Evolutionary conservation across 768 basidiomycete genomes (phyloP), one percentile per base, ranked within the genome.

Genomic region (Suillus paluster): DNA sequence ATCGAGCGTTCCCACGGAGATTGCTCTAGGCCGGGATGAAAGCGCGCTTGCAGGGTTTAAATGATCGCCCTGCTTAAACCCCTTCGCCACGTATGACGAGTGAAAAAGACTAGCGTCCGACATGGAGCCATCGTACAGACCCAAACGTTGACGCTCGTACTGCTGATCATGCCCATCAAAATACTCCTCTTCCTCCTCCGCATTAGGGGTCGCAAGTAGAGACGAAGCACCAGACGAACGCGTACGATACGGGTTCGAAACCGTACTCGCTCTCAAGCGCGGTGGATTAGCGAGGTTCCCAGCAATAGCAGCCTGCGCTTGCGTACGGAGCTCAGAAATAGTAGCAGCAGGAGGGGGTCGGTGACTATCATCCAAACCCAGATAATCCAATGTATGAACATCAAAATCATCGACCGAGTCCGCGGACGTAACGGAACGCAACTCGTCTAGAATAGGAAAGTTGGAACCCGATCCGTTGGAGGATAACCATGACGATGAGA

Each of bases 341-440:
- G 94, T 95, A 12, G 94, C 94, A 6, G 94, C 92, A 3, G 89
- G 89, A n/a, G 91, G 86, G 56, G 85, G 86, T 57, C 89, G 84
- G 66, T 84, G 81, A 60, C 81, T 78, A 65, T 94, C 96, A 68
- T 95, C 97, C 68, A 99, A 83, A 48, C 97, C 97, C 55, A 99
- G 91, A 75, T 98, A 98, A 76, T 97, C 96, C 63, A 99, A 85
- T 30, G 97, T 98, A 71, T 95, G 94, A 49, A 95, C 92, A 68
- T 95, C 92, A 73, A 94, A 92, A 55, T 94, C 91, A 58, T 97
- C 96, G 25, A 85, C 81, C 21, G 90, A 90, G 72, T 93, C 91
- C 64, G 86, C 86, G 48, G 92, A 93, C 33, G 86, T 85, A 49
- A 90, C 88, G 50, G 92, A 92, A 65, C 90, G 90, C 68, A 92